Base-by-base conservation (phyloP, 495 filamentous ascomycete genomes). In the Platismatia glauca region DNA sequence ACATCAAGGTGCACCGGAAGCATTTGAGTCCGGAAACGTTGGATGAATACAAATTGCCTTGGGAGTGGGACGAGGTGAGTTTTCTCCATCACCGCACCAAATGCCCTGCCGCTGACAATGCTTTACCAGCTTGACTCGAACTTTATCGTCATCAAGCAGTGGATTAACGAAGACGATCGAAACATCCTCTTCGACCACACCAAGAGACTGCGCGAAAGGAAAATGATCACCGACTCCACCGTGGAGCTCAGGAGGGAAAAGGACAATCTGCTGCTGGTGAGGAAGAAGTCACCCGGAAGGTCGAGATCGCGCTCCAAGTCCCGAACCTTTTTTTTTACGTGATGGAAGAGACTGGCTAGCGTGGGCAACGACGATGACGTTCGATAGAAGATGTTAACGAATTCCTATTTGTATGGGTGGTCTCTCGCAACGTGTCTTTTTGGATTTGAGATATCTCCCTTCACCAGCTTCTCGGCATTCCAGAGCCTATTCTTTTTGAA, bases 111-210 rank as follows among this genome's bases (percentile, higher is more conserved):
- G 22, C 24, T 57, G 11, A 68, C 74, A 75, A 68, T 75, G 64
- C 4, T 44, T 38, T 27, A 39, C 29, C 39, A 74, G 71, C 68
- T 81, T 75, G 86, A 92, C 65, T 78, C 81, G 56, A 83, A 87
- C 59, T 91, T 84, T 65, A 78, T 92, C 60, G 73, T 92, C 60
- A 89, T 92, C 78, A 89, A 89, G 71, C 78, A 82, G 59, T 90
- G 83, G 84, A 83, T 92, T 64, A 78, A 79, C 46, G 85, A 90
- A 71, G 79, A 84, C 64, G 81, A 89, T 68, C 89, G 90, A 67
- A 80, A 87, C 53, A 73, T 84, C 56, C 82, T 92, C 56, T 92
- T 89, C 76, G 75, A 81, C 16, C 87, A 92, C 76, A 89, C 88
- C 13, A 76, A 79, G 60, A 76, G 82, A 57, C 65, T 89, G 64